Base-by-base conservation (phyloP, 768 basidiomycete genomes). In the Kwoniella dendrophila region DNA sequence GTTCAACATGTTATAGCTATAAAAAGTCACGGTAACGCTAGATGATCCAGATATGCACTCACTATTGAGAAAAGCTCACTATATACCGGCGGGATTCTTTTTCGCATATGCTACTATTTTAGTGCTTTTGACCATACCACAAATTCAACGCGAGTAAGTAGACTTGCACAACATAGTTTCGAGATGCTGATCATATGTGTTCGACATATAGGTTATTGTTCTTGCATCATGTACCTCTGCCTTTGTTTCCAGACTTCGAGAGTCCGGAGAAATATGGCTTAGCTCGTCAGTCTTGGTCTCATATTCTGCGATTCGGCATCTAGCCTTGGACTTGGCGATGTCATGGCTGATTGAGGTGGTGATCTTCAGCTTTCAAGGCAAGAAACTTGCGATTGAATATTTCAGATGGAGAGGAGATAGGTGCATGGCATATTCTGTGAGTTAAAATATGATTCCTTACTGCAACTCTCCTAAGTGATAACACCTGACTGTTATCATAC, bases 201-300 rank as follows among this genome's bases (percentile, higher is more conserved):
- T 53, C 36, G 34, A 34, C 33, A 73, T 71, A 11, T 73, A 86
- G 86, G 44, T 60, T 82, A 7, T 54, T 87, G 41, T 95, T 87
- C 76, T 79, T 90, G 65, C 86, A 96, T 71, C 82, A 83, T 14
- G 48, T 92, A 47, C 84, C 80, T 59, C 66, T 87, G 24, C 91
- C 92, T 4, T 81, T 84, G 57, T 83, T 82, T 61, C 84, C 87
- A 0, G 81, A 86, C 30, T 92, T 84, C 67, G 82, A 85, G 56
- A 69, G 79, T 6, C 93, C 93, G 1, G 90, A 90, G 75, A 83
- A 79, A 66, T 90, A 90, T 74, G 89, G 90, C 1, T 81, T 95
- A 56, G 87, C 92, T 29, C 90, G 90, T 92, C 75, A 68, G 85
- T 80, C 29, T 1, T 8, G 52, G 6, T 27, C n/a, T 14, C 27